Evolutionary conservation across 1,139 yeast species (phyloP), one percentile per base, ranked within the genome.

Genomic region (Ogataea hybrid): DNA sequence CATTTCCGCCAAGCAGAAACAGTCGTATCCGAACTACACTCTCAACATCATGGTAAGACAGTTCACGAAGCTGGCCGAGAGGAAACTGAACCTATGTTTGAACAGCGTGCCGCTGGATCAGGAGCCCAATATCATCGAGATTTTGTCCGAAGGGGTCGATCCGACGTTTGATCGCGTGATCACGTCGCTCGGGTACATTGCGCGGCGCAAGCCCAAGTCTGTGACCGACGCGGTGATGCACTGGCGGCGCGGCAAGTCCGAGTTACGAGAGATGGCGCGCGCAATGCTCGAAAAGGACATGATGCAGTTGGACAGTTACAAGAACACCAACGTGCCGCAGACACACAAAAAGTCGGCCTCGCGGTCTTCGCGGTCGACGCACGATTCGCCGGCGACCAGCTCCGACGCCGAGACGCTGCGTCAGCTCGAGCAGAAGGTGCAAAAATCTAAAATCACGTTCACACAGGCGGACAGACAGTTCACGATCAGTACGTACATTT

Each of bases 181-280:
- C 21, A 79, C 80, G 9, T 84, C 96, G 0, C 69, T 92, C 47
- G 98, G 98, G 2, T 88, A 86, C 59, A 86, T 92, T 30, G 95
- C 98, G 1, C 73, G 89, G 44, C 73, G 84, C 28, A 87, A 89
- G 53, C 97, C 97, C 0, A 90, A 89, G 57, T 96, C 97, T 0
- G 97, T 94, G 3, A 90, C 94, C 34, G 98, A 94, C 61, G 87
- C 96, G 17, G 96, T 92, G 46, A 90, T 94, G 97, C 90, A 86
- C 59, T 92, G 99, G 99, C 74, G 98, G 46, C 88, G 90, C 61
- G 79, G 94, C 5, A 83, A 92, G 61, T 81, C 94, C 22, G 97
- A 90, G 53, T 83, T 86, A 3, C 89, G 95, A 0, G 74, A 81
- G 3, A 71, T 81, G 68, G 95, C 95, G 0, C 81, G 85, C 2